These are phyloP conservation scores for Microbotryum violaceum DNA, from an alignment of 1,284 basidiomycete species.

Conservation along the genomic window DNA sequence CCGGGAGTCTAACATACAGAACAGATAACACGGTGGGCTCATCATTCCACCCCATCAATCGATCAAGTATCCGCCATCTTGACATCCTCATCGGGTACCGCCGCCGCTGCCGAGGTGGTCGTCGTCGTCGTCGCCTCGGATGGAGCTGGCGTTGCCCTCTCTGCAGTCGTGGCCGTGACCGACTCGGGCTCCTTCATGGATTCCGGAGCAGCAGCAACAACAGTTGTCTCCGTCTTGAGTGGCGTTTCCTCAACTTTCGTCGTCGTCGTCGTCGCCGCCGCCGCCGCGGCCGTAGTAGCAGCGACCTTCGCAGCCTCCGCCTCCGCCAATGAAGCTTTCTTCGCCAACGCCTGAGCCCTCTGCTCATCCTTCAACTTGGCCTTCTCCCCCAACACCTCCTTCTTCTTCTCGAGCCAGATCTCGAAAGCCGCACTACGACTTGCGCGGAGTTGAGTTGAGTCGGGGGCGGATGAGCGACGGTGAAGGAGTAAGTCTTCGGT, in stretches of 20 bases:
- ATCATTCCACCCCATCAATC: background rate
- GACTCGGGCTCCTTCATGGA: background rate
- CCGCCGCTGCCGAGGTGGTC: no score
- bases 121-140: no score
- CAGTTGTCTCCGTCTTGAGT: background rate
- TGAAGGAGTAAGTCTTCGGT: conserved; percentile 40
- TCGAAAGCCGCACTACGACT: background rate
- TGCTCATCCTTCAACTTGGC: conserved; percentile 12
- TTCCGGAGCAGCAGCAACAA: background rate
- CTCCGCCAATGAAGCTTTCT: background rate
- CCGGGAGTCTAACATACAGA: no score
- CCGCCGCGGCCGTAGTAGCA: background rate
- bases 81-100: background rate
- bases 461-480: background rate
- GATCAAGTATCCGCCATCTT: background rate
- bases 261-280: background rate
- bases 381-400: background rate
- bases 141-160: background rate
- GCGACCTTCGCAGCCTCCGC: background rate
- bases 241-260: background rate
- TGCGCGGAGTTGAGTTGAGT: background rate
- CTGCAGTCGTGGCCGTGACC: background rate
- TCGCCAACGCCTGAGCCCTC: conserved; percentile 2
- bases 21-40: no score
- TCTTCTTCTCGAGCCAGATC: background rate